Evolutionary conservation across 306 rosid species (phyloP), one percentile per base, ranked within the genome.

Genomic region (Alnus rubra): DNA sequence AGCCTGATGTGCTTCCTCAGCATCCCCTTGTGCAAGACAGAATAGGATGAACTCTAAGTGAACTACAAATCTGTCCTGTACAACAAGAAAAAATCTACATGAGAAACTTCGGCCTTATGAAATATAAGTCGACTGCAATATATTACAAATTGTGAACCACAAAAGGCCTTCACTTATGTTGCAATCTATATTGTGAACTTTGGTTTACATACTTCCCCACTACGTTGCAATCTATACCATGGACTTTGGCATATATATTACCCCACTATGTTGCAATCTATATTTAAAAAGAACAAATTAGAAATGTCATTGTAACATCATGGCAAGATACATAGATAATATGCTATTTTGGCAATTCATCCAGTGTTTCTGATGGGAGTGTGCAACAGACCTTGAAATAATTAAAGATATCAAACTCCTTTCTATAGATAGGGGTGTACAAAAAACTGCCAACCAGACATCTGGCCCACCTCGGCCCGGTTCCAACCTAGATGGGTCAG

Each of bases 11-110:
- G 97, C 97, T 35, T 84, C 91, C 67, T 68, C 82, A 54, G 65
- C 50, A 80, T 86, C 80, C 78, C 90, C 91, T 75, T 86, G 80
- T 75, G 82, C 53, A 78, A 92, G 89, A 79, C 79, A 84, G 83
- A 87, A 88, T n/a, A 90, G 54, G 50, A 89, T 85, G 79, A 80
- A 78, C 85, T 92, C 94, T 39, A 88, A 73, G 50, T 86, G 87
- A 78, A 94, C 89, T 30, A 78, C 74, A 81, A 69, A 82, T 51
- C 82, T 86, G 52, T 82, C 79, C 98, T 94, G 94, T 84, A 52
- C 78, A 78, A 73, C 60, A 81, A 80, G 73, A 28, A 85, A 88
- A 87, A 78, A 53, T 52, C 47, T 35, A 76, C 56, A 58, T 35
- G 48, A 69, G 60, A 65, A 83, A 76, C 63, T 14, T 70, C 79